Evolutionary conservation across 108 stramenopile species (phyloP), one percentile per base, ranked within the genome.

Genomic region (Nitzschia inconspicua): DNA sequence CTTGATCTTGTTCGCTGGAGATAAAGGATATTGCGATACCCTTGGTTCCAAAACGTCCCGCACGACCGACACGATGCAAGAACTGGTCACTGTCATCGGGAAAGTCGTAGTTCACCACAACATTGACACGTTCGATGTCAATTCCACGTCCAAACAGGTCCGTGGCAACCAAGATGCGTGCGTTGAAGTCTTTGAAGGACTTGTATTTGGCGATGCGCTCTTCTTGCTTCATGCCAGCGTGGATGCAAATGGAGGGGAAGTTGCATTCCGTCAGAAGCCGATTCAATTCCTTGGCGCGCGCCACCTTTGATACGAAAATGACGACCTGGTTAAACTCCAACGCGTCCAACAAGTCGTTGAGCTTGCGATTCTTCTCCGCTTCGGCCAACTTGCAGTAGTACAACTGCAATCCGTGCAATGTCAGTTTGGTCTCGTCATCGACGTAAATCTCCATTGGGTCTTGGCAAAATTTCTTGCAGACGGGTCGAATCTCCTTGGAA

Each of bases 261-360:
- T 99, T 99, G 83, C 97, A 97, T 65, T 98, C 97, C 32, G 87
- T 92, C 59, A 99, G 85, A 47, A 99, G 86, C 41, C 88, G 79
- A 60, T 95, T 91, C 58, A 95, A 77, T 67, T 95, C 93, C 63
- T 90, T 98, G 77, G 79, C 86, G 56, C 84, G 95, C 44, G 88
- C 97, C 60, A 88, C 94, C 87, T 98, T 98, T 57, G 92, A 91
- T 49, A 97, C 96, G 66, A 99, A 99, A 73, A 99, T 99, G 54
- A 99, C 97, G 51, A 98, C 97, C 76, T 99, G 98, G 69, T 99
- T 99, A 84, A 99, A 99, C 71, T 99, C 97, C 18, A 99, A 77
- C 20, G 93, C 91, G 80, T 99, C 99, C 57, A 99, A 82, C 28
- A 99, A 79, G 55, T 99, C 97, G 63, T 94, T 98, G 47, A 99